Conservation (phyloP, 805 yeast genomes). For the Helenozyma rhizophorensis region DNA sequence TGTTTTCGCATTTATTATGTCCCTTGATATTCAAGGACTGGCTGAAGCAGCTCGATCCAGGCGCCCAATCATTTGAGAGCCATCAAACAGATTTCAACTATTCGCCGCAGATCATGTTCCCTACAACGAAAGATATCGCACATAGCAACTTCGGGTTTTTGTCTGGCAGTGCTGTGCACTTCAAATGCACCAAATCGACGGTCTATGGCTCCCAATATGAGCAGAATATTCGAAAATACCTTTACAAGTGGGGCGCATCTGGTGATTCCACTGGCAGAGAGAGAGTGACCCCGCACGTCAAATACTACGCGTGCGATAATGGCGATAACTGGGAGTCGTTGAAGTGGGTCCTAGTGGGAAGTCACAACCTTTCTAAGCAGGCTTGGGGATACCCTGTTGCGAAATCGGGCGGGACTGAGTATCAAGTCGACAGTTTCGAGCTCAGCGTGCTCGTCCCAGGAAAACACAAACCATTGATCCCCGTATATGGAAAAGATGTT, state of each 20-base stretch:
- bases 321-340: constrained; percentile 46
- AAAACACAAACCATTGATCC: constrained; percentile 31
- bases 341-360: constrained; percentile 69
- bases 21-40: constrained; percentile 36
- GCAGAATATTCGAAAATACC: constrained; percentile 36
- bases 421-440: constrained; percentile 35
- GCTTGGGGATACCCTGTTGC: constrained; percentile 67
- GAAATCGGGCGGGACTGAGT: constrained; percentile 14
- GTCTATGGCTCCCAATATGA: constrained; percentile 33
- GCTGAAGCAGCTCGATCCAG: constrained; percentile 24
- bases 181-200: constrained; percentile 27
- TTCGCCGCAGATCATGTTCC: constrained; percentile 39
- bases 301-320: constrained; percentile 55
- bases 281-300: constrained; percentile 59
- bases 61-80: constrained; percentile 13
- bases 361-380: constrained; percentile 68
- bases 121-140: constrained; percentile 38
- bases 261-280: constrained; percentile 25
- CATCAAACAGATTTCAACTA: constrained; percentile 25
- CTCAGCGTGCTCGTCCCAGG: constrained; percentile 30
- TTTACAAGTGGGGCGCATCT: constrained; percentile 42
- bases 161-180: constrained; percentile 50
- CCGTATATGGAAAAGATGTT: constrained; percentile 39
- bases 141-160: constrained; percentile 40
- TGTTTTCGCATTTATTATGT: constrained; percentile 45